Evolutionary conservation across 208 protist genomes (phyloP).

Genomic region (Acanthamoeba culbertsoni): DNA sequence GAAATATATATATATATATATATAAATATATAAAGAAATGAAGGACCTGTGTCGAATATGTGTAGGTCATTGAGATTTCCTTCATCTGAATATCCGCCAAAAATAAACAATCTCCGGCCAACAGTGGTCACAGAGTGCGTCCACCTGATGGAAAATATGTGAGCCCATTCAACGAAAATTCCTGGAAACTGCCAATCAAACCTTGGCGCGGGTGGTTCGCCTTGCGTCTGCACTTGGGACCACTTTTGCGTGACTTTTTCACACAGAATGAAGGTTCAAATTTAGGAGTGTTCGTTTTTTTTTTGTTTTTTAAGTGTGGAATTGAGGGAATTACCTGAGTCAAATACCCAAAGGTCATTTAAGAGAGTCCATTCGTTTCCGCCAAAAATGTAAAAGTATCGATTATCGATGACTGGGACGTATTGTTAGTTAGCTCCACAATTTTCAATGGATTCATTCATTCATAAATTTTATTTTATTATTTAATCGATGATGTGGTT

Average conservation of each 20-base stretch:
- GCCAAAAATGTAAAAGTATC: not conserved
- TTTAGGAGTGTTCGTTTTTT: no score
- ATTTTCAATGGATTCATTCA: no score
- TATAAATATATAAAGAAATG: not conserved
- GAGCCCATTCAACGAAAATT: not conserved
- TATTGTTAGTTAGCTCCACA: no score
- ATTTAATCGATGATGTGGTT: not conserved
- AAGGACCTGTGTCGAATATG: not conserved
- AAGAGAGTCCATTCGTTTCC: not conserved
- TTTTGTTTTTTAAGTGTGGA: no score
- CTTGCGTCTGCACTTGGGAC: not conserved
- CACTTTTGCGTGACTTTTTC: not conserved
- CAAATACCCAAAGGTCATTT: not conserved
- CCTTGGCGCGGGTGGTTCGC: not conserved
- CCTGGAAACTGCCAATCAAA: not conserved
- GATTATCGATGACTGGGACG: not conserved
- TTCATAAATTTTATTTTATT: not conserved
- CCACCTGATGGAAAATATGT: not conserved
- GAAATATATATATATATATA: not conserved
- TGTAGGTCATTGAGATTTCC: constrained; percentile 2
- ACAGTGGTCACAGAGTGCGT: not conserved
- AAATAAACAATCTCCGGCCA: not conserved
- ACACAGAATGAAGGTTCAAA: no score
- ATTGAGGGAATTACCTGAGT: not conserved
- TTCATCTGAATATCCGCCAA: not conserved